Base-by-base conservation (phyloP, 2,329 filamentous ascomycete species). In the Penicillium sumatraense region DNA sequence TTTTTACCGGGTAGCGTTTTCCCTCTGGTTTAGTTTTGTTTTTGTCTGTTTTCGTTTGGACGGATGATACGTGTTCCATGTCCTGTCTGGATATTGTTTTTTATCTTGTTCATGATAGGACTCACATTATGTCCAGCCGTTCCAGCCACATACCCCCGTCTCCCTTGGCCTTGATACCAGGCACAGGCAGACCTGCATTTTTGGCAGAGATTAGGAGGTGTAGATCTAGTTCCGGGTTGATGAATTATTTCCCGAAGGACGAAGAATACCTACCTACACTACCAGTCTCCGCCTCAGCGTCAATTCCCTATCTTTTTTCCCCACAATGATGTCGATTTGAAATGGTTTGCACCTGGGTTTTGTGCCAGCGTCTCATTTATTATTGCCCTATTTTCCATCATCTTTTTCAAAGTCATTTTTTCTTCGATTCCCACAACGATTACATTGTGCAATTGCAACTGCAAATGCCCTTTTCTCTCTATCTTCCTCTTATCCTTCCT, bases 121-220 rank as follows among this genome's bases (percentile, higher is more conserved):
- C n/a, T 44, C 29, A 16, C 31, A 31, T 49, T 56, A 38, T 49
- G 49, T 53, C 36, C 49, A 20, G 29, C 49, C 51, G 49, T 53
- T 53, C 33, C 56, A 61, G 50, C 58, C 56, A 61, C 58, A 61
- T 61, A 61, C 58, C 58, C 42, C 57, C 56, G 40, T 53, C 51
- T 59, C 45, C 23, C 44, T 18, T 23, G 26, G 44, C 42, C 31
- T 33, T 49, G 27, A 10, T 38, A 29, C 41, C 31, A 29, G 49
- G n/a, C n/a, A n/a, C 29, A 31, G 29, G 50, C 51, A 53, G 50
- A 51, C 56, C 41, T 61, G 56, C 56, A 59, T 61, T 45, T 56
- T 42, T 29, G 50, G 50, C 49, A 41, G 45, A 46, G 40, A 56
- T 49, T 24, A 26, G 36, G 27, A 16, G 49, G 49, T 10, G 41